These are phyloP conservation scores for Passalora sequoiae DNA, from an alignment of 2,329 filamentous ascomycete species.

Conservation along the genomic window DNA sequence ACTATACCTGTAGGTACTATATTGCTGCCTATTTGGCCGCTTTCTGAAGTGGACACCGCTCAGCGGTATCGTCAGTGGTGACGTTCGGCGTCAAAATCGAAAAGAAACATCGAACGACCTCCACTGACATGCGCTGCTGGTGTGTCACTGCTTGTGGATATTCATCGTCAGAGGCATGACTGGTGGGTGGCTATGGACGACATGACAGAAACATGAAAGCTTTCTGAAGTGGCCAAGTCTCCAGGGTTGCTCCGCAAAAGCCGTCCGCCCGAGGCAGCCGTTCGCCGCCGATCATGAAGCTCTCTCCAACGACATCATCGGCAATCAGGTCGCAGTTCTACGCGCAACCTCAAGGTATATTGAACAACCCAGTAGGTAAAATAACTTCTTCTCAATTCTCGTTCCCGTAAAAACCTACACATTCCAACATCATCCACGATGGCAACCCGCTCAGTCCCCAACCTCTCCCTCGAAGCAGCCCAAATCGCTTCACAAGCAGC, in stretches of 20 bases:
- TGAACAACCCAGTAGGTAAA: not conserved
- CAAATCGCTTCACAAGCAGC: constrained; percentile 33
- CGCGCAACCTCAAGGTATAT: not conserved
- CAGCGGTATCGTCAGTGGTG: no score
- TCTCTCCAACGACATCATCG: not conserved
- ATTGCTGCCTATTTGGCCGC: not conserved
- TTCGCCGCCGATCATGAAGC: not conserved
- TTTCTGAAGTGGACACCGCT: not conserved
- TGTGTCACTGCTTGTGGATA: no score
- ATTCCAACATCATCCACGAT: constrained; percentile 14
- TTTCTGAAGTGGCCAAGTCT: no score
- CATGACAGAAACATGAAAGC: no score
- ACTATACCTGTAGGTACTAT: no score
- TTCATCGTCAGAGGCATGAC: no score
- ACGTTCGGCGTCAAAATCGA: no score
- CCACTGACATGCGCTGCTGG: no score
- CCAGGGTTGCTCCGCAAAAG: no score
- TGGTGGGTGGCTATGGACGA: no score
- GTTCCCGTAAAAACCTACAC: not conserved
- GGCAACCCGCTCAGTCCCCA: constrained; percentile 32
- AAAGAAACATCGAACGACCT: no score
- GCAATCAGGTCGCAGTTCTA: no score
- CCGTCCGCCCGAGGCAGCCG: not conserved
- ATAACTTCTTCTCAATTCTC: not conserved
- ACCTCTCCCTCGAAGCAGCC: constrained; percentile 34